Percentiles rank a stretch among this genome's conserved stretches.
Conservation (phyloP, 352 stramenopile species). For the Globisporangium splendens region DNA sequence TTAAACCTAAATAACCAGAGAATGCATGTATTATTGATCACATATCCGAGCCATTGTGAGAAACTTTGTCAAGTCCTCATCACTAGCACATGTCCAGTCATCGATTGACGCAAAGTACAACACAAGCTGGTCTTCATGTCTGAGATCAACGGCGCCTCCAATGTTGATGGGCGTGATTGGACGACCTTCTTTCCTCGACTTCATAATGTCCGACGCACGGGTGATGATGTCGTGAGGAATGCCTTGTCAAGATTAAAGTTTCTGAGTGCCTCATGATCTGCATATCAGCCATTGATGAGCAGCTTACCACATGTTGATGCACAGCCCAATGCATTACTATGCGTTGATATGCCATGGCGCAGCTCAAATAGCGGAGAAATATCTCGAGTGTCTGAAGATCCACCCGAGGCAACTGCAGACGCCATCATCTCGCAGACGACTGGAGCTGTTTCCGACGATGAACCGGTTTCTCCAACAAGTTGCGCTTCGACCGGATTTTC, state of each 20-base stretch:
- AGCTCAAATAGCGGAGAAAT: conserved; percentile 60
- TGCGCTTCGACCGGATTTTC: neutral
- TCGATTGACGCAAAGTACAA: conserved; percentile 47
- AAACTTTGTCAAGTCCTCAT: conserved; percentile 46
- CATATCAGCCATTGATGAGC: neutral
- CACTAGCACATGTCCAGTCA: conserved; percentile 41
- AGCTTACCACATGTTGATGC: conserved; percentile 55
- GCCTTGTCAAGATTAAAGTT: conserved; percentile 23
- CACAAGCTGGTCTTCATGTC: conserved; percentile 38
- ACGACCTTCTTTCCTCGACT: conserved; percentile 23
- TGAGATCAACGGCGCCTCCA: conserved; percentile 22
- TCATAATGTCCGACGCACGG: conserved; percentile 43
- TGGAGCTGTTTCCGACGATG: conserved; percentile 1
- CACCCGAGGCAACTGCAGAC: conserved; percentile 22
- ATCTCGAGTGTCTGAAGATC: conserved; percentile 16
- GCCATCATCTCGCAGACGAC: conserved; percentile 59
- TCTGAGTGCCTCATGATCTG: neutral
- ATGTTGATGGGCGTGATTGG: conserved; percentile 21
- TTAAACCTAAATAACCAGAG: conserved; percentile 6
- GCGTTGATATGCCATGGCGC: conserved; percentile 45
- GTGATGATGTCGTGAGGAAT: conserved; percentile 37
- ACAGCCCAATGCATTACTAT: conserved; percentile 75
- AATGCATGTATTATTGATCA: conserved; percentile 23
- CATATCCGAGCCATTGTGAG: conserved; percentile 47
- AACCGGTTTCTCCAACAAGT: neutral